Base-by-base conservation (phyloP, 768 basidiomycete species). In the Hygrophoropsis aurantiaca region DNA sequence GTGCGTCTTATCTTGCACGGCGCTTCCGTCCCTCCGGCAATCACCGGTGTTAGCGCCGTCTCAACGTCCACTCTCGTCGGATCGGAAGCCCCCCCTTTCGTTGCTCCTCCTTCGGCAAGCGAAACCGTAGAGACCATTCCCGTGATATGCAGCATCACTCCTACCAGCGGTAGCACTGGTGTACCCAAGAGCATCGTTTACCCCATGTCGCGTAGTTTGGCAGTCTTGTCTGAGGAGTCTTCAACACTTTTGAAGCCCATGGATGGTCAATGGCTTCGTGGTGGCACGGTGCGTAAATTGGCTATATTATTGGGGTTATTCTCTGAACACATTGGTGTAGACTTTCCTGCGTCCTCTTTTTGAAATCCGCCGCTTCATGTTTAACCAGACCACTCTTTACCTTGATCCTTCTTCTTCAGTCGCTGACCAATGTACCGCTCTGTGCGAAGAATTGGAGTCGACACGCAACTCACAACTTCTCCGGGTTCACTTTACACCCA, bases 181-280 rank as follows among this genome's bases (percentile, higher is more conserved):
- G 54, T 65, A 3, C 63, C 62, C 3, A 64, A 64, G 53, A 60
- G 62, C 38, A 64, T 64, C 3, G 62, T 64, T 11, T 64, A 62
- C 25, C 60, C 60, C n/a, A 64, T 65, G 63, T 38, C 47, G 23
- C 50, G 56, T 23, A 55, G 58, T 25, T 41, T 64, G 32, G 56
- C 53, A 20, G 52, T 58, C 8, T 56, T 64, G 9, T 32, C 52
- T 13, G 60, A 65, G 37, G 62, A 64, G 32, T 64, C 62, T 3
- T 65, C 63, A 16, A 56, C 56, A 13, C 52, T 62, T 10, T 52
- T 64, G 15, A 52, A 55, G 30, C 54, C 60, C n/a, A 46, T 50
- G 49, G 62, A 64, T 45, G 63, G 62, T 1, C 62, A 64, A 40
- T 65, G 62, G 62, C 62, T 64, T 34, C 62, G 62, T 21, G 60